phyloP scores from a whole-genome alignment of 2,329 filamentous ascomycete species.

The Fusarium buharicum region DNA sequence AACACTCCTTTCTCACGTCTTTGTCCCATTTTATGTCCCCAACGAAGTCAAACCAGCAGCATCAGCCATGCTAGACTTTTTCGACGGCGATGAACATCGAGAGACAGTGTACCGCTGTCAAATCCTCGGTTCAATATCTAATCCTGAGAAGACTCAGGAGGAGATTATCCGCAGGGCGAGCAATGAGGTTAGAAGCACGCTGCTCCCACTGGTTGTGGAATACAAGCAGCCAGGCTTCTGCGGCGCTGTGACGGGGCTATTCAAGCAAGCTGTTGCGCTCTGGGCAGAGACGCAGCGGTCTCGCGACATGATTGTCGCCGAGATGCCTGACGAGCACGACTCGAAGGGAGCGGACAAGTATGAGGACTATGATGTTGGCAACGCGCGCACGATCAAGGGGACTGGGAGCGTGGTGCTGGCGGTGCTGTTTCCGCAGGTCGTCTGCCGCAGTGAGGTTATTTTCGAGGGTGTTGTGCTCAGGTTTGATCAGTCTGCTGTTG shows the following conservation, averaged over 20 bases:
- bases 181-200: conserved; percentile 36
- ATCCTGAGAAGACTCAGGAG: conserved; percentile 39
- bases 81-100: conserved; percentile 41
- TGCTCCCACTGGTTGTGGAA: conserved; percentile 37
- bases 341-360: conserved; percentile 33
- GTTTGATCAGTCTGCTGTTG: conserved; percentile 36
- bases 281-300: conserved; percentile 44
- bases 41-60: conserved; percentile 29
- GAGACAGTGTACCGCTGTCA: conserved; percentile 46
- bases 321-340: conserved; percentile 38
- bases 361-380: conserved; percentile 33
- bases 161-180: conserved; percentile 44
- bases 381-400: conserved; percentile 19
- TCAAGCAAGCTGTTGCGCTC: conserved; percentile 40
- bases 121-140: conserved; percentile 40
- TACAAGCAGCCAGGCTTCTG: conserved; percentile 43
- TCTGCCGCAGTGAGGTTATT: conserved; percentile 39
- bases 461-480: conserved; percentile 42
- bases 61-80: conserved; percentile 37
- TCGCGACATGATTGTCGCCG: conserved; percentile 41
- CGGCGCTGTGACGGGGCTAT: conserved; percentile 38
- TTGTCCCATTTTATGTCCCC: conserved; percentile 46
- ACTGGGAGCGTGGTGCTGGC: conserved; percentile 22
- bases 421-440: conserved; percentile 44
- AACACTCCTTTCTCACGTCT: conserved; percentile 41